Evolutionary conservation across 768 basidiomycete species (phyloP), one percentile per base, ranked within the genome.

Genomic region (Cystofilobasidium capitatum): DNA sequence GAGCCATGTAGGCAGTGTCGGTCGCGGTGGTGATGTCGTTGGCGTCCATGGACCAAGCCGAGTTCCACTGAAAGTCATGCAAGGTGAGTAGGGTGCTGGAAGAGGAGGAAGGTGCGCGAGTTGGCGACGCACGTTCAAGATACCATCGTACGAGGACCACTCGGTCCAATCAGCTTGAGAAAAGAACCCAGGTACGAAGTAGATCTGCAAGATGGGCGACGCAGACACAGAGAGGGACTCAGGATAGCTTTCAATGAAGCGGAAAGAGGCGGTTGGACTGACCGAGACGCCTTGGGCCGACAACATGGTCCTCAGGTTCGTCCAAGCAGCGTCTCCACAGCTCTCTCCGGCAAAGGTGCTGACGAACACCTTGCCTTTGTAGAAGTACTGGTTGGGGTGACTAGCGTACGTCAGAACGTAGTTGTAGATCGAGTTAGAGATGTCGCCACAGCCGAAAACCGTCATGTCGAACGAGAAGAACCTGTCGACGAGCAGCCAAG

Each of bases 121-220:
- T 78, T 75, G 0, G 86, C 81, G 65, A 82, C 82, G 66, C 22
- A 65, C 64, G 60, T 68, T 58, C 26, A 69, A 31, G n/a, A 49
- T 60, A 0, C 62, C 63, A 22, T 69, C 68, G 24, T 51, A 26
- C 24, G 68, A 69, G 3, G 39, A 22, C 66, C 66, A 68, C 5
- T 4, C 54, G 0, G 44, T n/a, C 45, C 62, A 59, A 17, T 36
- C 35, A 3, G 29, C 26, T 14, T 57, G 49, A 9, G 85, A 76
- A 71, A 88, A 88, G 76, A 88, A 88, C 4, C 85, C 80, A 9
- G 88, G 87, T 0, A 88, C 80, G 74, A 88, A 89, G 71, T 81
- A 80, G 29, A 86, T 71, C 49, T 54, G 51, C 49, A 54, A 31
- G 7, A 24, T 7, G 5, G 17, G 10, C 49, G 49, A 29, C 49